phyloP scores from a whole-genome alignment of 2,329 filamentous ascomycete species.

The Aspergillus sp. region DNA sequence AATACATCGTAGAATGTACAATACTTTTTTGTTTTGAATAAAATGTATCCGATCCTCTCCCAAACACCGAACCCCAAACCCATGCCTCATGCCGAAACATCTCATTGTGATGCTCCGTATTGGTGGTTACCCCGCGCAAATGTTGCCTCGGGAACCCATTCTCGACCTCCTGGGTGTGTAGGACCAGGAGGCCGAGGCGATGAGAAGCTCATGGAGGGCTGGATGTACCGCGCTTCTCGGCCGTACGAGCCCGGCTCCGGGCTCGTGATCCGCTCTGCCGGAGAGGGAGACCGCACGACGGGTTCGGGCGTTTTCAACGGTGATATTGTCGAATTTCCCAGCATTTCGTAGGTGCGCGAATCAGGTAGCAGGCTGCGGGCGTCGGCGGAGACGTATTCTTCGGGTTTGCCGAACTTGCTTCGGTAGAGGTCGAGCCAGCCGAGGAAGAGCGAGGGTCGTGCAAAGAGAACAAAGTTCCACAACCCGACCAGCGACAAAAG shows the following conservation, averaged over 20 bases:
- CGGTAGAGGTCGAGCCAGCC: constrained; percentile 74
- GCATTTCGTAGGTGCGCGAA: constrained; percentile 77
- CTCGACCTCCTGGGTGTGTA: constrained; percentile 20
- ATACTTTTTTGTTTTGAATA: not conserved
- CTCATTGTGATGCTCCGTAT: not conserved
- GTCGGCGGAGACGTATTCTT: constrained; percentile 89
- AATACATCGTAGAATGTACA: not conserved
- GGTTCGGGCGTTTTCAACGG: constrained; percentile 35
- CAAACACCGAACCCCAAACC: not conserved
- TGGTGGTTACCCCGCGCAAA: constrained; percentile 28
- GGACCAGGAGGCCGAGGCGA: constrained; percentile 44
- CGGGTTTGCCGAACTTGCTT: constrained; percentile 48
- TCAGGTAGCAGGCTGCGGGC: constrained; percentile 66
- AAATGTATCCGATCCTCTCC: not conserved
- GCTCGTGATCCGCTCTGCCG: constrained; percentile 15
- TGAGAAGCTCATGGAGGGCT: constrained; percentile 50
- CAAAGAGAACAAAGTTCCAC: constrained; percentile 79
- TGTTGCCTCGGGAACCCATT: constrained; percentile 39
- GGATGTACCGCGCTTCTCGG: constrained; percentile 47
- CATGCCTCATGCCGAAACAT: not conserved
- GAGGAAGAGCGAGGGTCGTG: constrained; percentile 77
- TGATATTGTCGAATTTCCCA: constrained; percentile 37
- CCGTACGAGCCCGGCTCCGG: constrained; percentile 33
- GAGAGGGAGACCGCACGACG: constrained; percentile 25
- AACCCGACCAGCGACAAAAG: constrained; percentile 83